These are phyloP conservation scores for Monosporascus sp. DNA, from an alignment of 2,329 filamentous ascomycete species.

Conservation along the genomic window DNA sequence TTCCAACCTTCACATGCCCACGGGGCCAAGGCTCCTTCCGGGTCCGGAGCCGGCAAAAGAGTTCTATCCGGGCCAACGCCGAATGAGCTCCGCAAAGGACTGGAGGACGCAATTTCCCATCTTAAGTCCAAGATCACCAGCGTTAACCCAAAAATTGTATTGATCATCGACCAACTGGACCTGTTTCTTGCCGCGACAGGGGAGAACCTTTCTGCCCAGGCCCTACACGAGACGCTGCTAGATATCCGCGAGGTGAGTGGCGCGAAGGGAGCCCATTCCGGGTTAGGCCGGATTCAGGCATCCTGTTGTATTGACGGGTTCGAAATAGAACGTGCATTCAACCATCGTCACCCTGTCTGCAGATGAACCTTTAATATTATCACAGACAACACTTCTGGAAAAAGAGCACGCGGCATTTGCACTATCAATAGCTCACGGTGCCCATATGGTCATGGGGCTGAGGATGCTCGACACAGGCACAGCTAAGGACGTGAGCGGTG, in stretches of 20 bases:
- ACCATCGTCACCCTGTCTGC: conserved; percentile 65
- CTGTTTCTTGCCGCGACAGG: conserved; percentile 56
- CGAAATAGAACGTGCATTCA: conserved; percentile 53
- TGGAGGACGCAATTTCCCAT: conserved; percentile 35
- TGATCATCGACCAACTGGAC: conserved; percentile 64
- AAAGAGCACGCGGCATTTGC: conserved; percentile 66
- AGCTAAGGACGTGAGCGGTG: conserved; percentile 87
- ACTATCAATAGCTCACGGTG: conserved; percentile 68
- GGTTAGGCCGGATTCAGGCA: neutral
- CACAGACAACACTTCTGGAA: conserved; percentile 60
- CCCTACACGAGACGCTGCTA: conserved; percentile 52
- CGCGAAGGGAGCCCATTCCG: neutral
- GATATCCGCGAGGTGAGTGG: conserved; percentile 56
- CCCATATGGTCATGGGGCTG: conserved; percentile 65
- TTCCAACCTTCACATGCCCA: conserved; percentile 29
- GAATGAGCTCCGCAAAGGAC: conserved; percentile 31
- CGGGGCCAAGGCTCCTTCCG: conserved; percentile 9
- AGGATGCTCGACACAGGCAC: conserved; percentile 78
- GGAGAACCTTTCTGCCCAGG: conserved; percentile 36
- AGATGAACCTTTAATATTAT: conserved; percentile 64
- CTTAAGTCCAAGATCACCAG: conserved; percentile 18
- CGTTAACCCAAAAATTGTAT: conserved; percentile 38
- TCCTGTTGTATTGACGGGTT: conserved; percentile 15
- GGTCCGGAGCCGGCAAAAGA: conserved; percentile 5
- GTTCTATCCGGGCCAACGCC: conserved; percentile 27